Evolutionary conservation across 306 rosid genomes (phyloP), one percentile per base, ranked within the genome.

Genomic region (Prosopis cineraria): DNA sequence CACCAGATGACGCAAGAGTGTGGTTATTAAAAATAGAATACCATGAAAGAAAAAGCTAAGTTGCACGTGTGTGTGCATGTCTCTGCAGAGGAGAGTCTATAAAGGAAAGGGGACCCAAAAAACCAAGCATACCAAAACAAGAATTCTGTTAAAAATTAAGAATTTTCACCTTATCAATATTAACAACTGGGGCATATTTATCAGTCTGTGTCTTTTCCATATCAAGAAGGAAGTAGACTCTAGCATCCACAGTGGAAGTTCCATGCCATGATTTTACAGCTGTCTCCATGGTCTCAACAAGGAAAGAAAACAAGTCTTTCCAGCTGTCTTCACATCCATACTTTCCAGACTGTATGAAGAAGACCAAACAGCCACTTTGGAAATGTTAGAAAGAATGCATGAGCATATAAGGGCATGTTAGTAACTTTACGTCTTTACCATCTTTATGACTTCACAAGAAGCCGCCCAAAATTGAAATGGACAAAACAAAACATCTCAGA

Each of bases 261-360:
- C 85, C 93, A 53, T 91, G 97, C 96, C 98, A 93, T 30, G 94
- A 82, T 83, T 90, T 96, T 59, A 96, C 90, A 84, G 99, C 98
- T 22, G 88, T 73, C 84, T 96, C 96, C 94, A 96, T 96, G 31
- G 98, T 96, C 85, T 91, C 98, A 63, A 91, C 91, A 72, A 96
- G 88, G 83, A 96, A 96, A 78, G 85, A 77, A 65, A 93, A 90
- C 50, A 86, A 70, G 16, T 93, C 96, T 78, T 93, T 88, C 87
- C 88, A 85, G 85, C 82, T 37, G 76, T 90, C 94, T 86, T 93
- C 97, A 56, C 92, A 89, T 85, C 90, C 98, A 81, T 84, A 84
- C 79, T 86, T 90, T 78, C 66, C 89, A 39, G 96, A 89, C 97
- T 96, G 94, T 83, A 88, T 14, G 67, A 37, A 79, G 80, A 75